These are phyloP conservation scores for Cercospora sesami DNA, from an alignment of 2,329 filamentous ascomycete genomes.

Conservation along the genomic window DNA sequence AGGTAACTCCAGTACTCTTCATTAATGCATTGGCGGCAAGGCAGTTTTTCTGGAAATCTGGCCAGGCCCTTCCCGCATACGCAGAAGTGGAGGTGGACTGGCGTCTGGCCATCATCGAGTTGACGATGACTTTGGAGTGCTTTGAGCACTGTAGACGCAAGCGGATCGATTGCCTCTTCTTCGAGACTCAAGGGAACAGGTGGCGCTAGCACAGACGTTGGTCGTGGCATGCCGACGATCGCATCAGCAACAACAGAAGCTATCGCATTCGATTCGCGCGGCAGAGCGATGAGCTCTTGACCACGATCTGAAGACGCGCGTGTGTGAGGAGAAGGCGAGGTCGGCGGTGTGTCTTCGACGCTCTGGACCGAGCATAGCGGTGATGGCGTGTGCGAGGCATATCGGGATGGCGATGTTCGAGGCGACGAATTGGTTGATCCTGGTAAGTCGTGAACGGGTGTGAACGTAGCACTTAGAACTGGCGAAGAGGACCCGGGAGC, in stretches of 20 bases:
- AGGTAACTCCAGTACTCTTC: neutral
- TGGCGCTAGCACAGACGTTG: neutral
- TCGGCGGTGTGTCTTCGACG: constrained; percentile 1
- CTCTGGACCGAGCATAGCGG: constrained; percentile 4
- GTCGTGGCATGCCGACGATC: neutral
- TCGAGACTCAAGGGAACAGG: neutral
- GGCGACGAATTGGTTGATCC: neutral
- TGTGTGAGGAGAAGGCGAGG: neutral
- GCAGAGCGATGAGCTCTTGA: neutral
- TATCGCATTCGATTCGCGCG: neutral
- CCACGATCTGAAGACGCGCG: neutral
- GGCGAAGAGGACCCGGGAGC: neutral
- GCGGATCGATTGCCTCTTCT: neutral
- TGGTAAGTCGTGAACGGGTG: neutral
- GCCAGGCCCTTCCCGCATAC: neutral
- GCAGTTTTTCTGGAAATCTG: neutral
- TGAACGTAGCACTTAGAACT: neutral
- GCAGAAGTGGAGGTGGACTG: constrained; percentile 9
- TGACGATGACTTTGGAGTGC: neutral
- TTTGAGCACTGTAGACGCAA: neutral
- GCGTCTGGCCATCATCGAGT: neutral
- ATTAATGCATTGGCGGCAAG: constrained; percentile 4
- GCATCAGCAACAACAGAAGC: neutral
- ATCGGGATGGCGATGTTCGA: neutral
- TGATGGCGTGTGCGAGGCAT: constrained; percentile 11